Percentiles rank a stretch among this genome's conserved stretches.
Evolutionary conservation across 306 rosid species (phyloP).

Genomic region (Calophaca sinica): DNA sequence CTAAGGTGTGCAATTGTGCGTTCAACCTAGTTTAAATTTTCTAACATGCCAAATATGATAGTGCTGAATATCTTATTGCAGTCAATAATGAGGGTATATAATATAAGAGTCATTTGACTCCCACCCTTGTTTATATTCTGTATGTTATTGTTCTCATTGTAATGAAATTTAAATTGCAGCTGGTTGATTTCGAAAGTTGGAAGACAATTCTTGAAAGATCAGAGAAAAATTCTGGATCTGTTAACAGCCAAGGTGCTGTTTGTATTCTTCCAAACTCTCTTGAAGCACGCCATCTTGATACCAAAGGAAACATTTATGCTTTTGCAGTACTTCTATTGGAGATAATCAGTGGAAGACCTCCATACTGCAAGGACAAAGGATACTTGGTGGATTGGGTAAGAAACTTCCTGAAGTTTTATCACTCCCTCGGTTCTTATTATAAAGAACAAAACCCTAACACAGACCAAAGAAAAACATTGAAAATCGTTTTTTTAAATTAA

Average conservation of each 20-base stretch:
- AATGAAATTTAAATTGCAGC: constrained; percentile 54
- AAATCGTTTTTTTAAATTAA: too few species aligned
- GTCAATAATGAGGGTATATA: constrained; percentile 9
- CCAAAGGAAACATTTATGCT: constrained; percentile 80
- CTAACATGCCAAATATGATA: neutral
- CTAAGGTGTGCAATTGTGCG: constrained; percentile 66
- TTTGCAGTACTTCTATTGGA: constrained; percentile 86
- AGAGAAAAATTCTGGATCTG: constrained; percentile 74
- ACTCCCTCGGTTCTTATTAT: too few species aligned
- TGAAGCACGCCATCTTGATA: constrained; percentile 80
- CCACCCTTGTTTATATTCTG: neutral
- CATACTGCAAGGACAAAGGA: constrained; percentile 86
- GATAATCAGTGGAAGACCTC: constrained; percentile 88
- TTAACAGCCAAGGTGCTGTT: constrained; percentile 69
- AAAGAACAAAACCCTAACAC: too few species aligned
- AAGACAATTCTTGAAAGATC: constrained; percentile 88
- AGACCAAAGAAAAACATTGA: too few species aligned
- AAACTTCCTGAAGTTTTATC: constrained; percentile 14
- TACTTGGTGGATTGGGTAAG: constrained; percentile 95
- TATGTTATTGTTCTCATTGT: constrained; percentile 34
- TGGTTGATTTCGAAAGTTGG: constrained; percentile 98
- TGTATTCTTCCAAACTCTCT: constrained; percentile 80
- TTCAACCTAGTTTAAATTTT: constrained; percentile 14
- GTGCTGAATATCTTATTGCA: constrained; percentile 33
- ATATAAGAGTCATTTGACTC: constrained; percentile 15